Evolutionary conservation across 768 basidiomycete genomes (phyloP), one percentile per base, ranked within the genome.

Genomic region (Tylopilus intermedius): DNA sequence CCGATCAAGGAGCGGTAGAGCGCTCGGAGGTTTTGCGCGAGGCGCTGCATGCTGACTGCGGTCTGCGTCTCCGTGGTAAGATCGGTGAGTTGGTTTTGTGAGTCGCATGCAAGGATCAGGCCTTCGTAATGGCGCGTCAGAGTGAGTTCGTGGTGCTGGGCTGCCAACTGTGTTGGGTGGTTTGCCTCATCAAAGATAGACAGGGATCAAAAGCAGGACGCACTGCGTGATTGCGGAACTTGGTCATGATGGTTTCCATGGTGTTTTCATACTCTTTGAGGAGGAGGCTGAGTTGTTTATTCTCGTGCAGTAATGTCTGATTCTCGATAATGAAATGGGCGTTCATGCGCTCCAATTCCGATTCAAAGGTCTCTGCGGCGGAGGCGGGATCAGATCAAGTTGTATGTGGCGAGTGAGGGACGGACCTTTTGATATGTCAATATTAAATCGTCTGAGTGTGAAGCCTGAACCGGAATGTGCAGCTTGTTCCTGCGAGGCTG

Each of bases 231-330:
- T 85, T 86, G 54, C 94, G 80, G 67, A 98, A 97, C 71, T 97
- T 97, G 47, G 83, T 73, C 96, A 99, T 98, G 66, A 98, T 90
- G 27, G 85, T 94, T 62, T 97, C 94, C 76, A 99, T 79, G 3
- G 94, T 96, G 49, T 77, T 76, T 67, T 98, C 94, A 66, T 98
- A 95, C 69, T 99, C 96, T 64, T 94, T 94, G 51, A 98, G 75
- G 26, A 99, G 76, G 26, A 82, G 61, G 58, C 86, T 86, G 29
- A 98, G 79, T 65, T 98, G 95, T 67, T 90, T 94, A 75, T 99
- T 98, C 71, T 99, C 96, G 56, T 97, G 87, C 45, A 90, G 74
- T 1, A 99, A 74, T 0, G 84, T 80, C 63, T 96, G 94, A 67
- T 98, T 98, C 70, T 99, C 96, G 52, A 95, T 84, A 43, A 97